Evolutionary conservation across 73 alveolate species (phyloP).

Genomic region (Paramecium caudatum): DNA sequence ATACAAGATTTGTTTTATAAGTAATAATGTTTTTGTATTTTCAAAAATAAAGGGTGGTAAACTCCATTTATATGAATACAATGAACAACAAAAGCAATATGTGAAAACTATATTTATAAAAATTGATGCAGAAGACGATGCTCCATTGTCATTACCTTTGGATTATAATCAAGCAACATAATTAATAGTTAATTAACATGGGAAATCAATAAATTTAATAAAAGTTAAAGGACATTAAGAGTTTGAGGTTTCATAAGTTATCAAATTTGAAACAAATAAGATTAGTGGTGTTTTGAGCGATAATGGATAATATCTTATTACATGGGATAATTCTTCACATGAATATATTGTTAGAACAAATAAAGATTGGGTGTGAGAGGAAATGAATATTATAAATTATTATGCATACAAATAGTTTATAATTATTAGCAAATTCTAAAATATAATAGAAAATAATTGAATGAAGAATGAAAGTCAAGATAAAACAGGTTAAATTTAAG

Average conservation of each 20-base stretch:
- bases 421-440: no score
- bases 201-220: neutral
- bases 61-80: neutral
- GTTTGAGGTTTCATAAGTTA: neutral
- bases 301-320: neutral
- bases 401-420: no score
- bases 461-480: no score
- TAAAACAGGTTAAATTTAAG: no score
- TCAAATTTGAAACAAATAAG: neutral
- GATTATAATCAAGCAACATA: neutral
- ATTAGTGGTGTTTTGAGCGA: neutral
- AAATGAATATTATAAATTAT: no score
- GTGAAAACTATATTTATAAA: neutral
- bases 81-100: neutral
- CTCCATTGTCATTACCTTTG: neutral
- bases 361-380: no score
- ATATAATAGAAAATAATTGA: no score
- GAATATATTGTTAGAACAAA: no score
- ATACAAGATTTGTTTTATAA: neutral
- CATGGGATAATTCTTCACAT: neutral
- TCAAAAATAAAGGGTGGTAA: neutral
- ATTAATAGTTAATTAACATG: neutral
- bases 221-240: neutral
- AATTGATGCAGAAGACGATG: neutral
- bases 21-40: neutral